Evolutionary conservation across 352 stramenopile genomes (phyloP), one percentile per base, ranked within the genome.

Genomic region (Peronosclerospora sorghi): DNA sequence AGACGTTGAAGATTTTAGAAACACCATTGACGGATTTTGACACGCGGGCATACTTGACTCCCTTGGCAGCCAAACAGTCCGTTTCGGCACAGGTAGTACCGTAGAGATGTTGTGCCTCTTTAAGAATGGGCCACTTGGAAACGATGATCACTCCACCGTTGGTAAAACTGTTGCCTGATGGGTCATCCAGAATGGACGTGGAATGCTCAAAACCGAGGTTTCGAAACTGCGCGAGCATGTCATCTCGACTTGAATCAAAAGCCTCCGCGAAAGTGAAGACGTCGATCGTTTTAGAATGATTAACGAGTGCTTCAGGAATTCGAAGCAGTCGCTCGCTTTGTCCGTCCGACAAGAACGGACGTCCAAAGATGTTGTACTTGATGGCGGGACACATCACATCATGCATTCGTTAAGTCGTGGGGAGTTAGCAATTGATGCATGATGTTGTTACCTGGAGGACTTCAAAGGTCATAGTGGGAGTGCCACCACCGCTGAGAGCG

Each of bases 331-430:
- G 73, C 52, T 85, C 74, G n/a, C 39, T 48, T 36, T 91, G 79
- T 8, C 75, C 79, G 51, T 91, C 79, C 1, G 63, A 54, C 8
- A 73, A 87, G n/a, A 88, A 64, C 15, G 78, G 75, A 2, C 78
- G 62, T 1, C 75, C 75, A 52, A 91, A 91, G 4, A 88, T 47
- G 46, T 91, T 91, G 63, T 91, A 91, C 65, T 91, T n/a, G n/a
- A 35, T 18, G 30, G 15, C 3, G 21, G 21, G 21, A 17, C 8
- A n/a, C n/a, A 17, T 35, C 30, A 35, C 15, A n/a, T 34, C 13
- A 9, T 9, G 15, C 28, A 9, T 15, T 35, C 15, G 4, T 2
- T 9, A 35, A 32, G 30, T n/a, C 13, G n/a, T 17, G 8, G 58
- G 52, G 60, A 65, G 28, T 19, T 35, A 2, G 5, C n/a, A 35